These are phyloP conservation scores for Hibiscus trionum DNA, from an alignment of 345 rosid species.

Conservation along the genomic window DNA sequence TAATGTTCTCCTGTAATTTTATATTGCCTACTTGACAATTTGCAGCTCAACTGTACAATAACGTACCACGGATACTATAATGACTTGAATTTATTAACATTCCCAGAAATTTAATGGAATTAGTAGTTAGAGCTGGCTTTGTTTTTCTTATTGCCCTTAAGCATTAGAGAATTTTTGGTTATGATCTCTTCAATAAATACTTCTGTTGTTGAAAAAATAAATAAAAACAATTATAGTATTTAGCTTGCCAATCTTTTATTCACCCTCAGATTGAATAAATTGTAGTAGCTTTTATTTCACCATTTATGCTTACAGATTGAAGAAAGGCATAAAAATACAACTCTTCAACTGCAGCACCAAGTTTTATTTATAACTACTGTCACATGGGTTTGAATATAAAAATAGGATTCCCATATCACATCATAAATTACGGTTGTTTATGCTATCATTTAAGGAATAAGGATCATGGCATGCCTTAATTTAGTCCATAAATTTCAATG, in stretches of 20 bases:
- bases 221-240: background rate
- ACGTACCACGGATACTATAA: conserved; percentile 19
- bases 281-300: background rate
- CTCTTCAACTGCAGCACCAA: background rate
- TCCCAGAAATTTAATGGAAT: background rate
- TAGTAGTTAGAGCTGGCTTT: background rate
- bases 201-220: background rate
- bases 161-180: background rate
- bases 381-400: conserved; percentile 10
- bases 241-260: background rate
- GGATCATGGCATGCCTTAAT: conserved; percentile 9
- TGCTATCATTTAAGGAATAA: conserved; percentile 2
- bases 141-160: background rate
- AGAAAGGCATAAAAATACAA: background rate
- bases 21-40: conserved; percentile 15
- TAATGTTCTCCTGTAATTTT: background rate
- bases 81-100: conserved; percentile 18
- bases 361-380: background rate
- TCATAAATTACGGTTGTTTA: conserved; percentile 2
- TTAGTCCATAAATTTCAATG: background rate
- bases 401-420: background rate
- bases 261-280: background rate
- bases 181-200: background rate
- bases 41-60: conserved; percentile 20
- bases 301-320: background rate